These are phyloP conservation scores for Didymella segeticola DNA, from an alignment of 2,329 filamentous ascomycete species.

Conservation along the genomic window DNA sequence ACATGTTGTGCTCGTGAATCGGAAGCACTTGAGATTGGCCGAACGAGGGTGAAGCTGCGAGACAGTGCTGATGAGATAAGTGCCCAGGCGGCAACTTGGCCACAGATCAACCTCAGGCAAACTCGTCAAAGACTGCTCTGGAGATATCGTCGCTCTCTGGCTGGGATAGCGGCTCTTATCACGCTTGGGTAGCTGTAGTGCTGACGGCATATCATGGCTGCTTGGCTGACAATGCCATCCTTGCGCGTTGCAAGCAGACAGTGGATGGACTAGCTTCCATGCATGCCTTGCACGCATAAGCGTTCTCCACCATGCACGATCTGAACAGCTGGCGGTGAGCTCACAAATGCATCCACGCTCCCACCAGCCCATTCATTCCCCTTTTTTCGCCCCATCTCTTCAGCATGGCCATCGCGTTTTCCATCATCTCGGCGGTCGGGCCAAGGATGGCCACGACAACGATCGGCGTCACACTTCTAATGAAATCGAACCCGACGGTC, in stretches of 20 bases:
- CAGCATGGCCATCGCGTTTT: constrained; percentile 29
- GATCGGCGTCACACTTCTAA: constrained; percentile 35
- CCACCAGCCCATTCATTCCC: constrained; percentile 13
- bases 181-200: too few relatives aligned
- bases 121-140: not conserved
- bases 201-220: too few relatives aligned
- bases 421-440: constrained; percentile 22
- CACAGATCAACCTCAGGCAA: not conserved
- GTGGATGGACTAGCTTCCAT: too few relatives aligned
- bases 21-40: not conserved
- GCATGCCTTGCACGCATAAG: too few relatives aligned
- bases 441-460: constrained; percentile 31
- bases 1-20: not conserved
- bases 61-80: not conserved
- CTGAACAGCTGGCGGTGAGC: too few relatives aligned
- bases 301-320: too few relatives aligned
- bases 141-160: not conserved
- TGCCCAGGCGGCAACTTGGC: not conserved
- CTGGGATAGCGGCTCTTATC: not conserved
- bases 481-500: constrained; percentile 35
- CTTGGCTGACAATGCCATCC: too few relatives aligned
- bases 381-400: constrained; percentile 30
- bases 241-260: too few relatives aligned
- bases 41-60: not conserved
- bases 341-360: constrained; percentile 18